Evolutionary conservation across 2,329 filamentous ascomycete genomes (phyloP), one percentile per base, ranked within the genome.

Genomic region (Penicillium glabrum): DNA sequence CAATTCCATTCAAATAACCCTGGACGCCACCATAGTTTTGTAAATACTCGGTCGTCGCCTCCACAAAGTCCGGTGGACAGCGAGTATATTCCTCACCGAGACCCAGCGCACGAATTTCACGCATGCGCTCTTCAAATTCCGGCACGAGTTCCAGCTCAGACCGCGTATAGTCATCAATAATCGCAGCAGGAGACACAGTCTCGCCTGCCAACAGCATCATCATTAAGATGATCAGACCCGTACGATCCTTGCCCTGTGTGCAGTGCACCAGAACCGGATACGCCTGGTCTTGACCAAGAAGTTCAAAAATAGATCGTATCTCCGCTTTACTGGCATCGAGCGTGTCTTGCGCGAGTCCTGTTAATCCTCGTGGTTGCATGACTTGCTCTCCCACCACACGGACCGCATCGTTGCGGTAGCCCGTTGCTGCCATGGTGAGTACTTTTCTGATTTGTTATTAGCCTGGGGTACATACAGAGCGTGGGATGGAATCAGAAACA

Each of bases 221-320:
- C 4, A 96, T 77, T 41, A 89, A 78, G 5, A 91, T 79, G 11
- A 90, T 79, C 13, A 96, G 77, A 0, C 92, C 92, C 1, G 86
- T 92, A 2, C 92, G 84, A 69, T 96, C 92, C 71, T 96, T 96
- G 56, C 92, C 92, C 67, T 96, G 91, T 0, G 91, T 95, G 73
- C 92, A 96, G 73, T 96, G 91, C 2, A 95, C 77, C 8, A 96
- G 70, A 1, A 87, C 73, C 0, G 91, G 91, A 61, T 86, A 85
- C 16, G 79, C 80, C 0, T 72, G 64, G 2, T 77, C 70, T 1
- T 80, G 70, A 10, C 80, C 74, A 56, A 96, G 85, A 1, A 85
- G 73, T 35, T 86, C 81, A 60, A 97, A 91, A 0, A 91, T 87
- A 24, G 83, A 75, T 6, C 83, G 82, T 57, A 98, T 91, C 44